Percentiles rank a stretch among this genome's conserved stretches.
These are phyloP conservation scores for Przewalskia tangutica DNA, from an alignment of 257 asterid species.

Conservation along the genomic window DNA sequence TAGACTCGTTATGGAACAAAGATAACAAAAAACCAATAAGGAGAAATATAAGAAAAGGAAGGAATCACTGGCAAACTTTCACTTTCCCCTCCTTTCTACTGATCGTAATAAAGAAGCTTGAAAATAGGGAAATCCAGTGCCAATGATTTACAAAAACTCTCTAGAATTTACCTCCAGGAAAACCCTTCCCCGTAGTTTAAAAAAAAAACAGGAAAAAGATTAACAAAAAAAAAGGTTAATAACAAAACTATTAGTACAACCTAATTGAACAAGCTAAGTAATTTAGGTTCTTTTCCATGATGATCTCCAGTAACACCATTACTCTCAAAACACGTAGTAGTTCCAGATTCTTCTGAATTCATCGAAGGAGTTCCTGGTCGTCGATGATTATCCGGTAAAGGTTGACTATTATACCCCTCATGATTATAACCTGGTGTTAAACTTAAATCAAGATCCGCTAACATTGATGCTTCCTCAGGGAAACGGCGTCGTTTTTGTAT, in stretches of 20 bases:
- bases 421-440: constrained; percentile 32
- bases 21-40: constrained; percentile 1
- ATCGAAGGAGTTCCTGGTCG: constrained; percentile 65
- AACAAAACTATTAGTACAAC: background rate
- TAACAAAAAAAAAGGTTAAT: background rate
- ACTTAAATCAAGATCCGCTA: constrained; percentile 63
- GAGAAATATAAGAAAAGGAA: background rate
- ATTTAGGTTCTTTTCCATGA: constrained; percentile 27
- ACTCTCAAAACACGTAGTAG: constrained; percentile 40
- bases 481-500: constrained; percentile 42
- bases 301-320: constrained; percentile 19
- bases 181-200: background rate
- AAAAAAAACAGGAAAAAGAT: background rate
- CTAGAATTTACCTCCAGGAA: constrained; percentile 30
- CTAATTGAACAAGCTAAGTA: constrained; percentile 54
- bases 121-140: constrained; percentile 66
- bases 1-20: constrained; percentile 5
- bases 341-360: constrained; percentile 74
- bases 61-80: constrained; percentile 54
- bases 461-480: constrained; percentile 24
- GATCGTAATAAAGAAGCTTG: constrained; percentile 7
- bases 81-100: constrained; percentile 44
- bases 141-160: constrained; percentile 39
- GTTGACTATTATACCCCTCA: background rate
- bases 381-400: constrained; percentile 23